These are phyloP conservation scores for Diplocarpon mali DNA, from an alignment of 2,329 filamentous ascomycete genomes.

Conservation along the genomic window DNA sequence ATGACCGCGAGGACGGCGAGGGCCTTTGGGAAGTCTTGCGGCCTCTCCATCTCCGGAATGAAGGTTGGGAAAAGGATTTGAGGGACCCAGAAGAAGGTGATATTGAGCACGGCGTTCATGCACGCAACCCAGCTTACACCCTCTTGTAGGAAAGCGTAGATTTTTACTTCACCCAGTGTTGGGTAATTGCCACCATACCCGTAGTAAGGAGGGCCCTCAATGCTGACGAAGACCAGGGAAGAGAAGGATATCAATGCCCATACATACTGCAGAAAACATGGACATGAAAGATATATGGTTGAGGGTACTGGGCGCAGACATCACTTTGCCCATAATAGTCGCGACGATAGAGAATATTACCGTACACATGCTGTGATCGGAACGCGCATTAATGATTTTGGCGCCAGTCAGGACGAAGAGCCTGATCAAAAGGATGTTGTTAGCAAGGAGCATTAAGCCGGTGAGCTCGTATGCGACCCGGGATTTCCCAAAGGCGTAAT, in stretches of 20 bases:
- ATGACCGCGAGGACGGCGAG: constrained; percentile 35
- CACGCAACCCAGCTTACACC: constrained; percentile 36
- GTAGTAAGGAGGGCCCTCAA: constrained; percentile 33
- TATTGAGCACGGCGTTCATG: constrained; percentile 39
- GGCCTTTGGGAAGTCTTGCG: constrained; percentile 39
- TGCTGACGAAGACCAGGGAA: constrained; percentile 38
- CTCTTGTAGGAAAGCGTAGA: constrained; percentile 36
- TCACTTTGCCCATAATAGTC: constrained; percentile 35
- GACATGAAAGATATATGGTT: constrained; percentile 39
- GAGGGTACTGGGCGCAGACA: constrained; percentile 35
- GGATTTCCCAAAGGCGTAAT: constrained; percentile 35
- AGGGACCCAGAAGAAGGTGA: constrained; percentile 39
- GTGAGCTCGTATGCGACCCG: constrained; percentile 35
- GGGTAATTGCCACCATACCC: constrained; percentile 37
- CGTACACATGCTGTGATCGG: constrained; percentile 37
- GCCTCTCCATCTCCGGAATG: constrained; percentile 38
- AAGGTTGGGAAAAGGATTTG: constrained; percentile 42
- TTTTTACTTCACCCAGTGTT: constrained; percentile 32
- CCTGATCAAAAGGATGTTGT: constrained; percentile 40
- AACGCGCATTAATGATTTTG: constrained; percentile 37
- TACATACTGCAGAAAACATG: constrained; percentile 33
- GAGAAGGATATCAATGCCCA: constrained; percentile 38
- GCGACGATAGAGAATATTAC: constrained; percentile 37
- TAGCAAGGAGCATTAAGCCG: constrained; percentile 37
- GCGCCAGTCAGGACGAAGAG: constrained; percentile 40